Percentiles rank a stretch among this genome's conserved stretches.
phyloP scores from a whole-genome alignment of 2,329 filamentous ascomycete genomes.

The Byssochlamys sp. region DNA sequence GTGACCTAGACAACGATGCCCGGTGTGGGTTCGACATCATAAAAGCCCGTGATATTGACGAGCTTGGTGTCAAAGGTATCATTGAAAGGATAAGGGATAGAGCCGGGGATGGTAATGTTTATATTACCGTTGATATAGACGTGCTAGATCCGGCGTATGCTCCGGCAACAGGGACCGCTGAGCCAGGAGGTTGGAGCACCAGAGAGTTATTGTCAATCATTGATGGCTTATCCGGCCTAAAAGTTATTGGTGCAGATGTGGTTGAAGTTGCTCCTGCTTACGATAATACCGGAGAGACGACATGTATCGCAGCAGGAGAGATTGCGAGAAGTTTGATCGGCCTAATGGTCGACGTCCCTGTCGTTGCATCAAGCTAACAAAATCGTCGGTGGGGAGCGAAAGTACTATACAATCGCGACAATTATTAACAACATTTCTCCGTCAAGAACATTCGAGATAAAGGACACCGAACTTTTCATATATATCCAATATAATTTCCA shows the following conservation, averaged over 20 bases:
- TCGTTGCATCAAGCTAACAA: not conserved
- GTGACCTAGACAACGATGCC: constrained; percentile 47
- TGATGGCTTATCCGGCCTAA: constrained; percentile 16
- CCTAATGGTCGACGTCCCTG: not conserved
- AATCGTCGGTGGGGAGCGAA: not conserved
- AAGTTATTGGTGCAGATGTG: constrained; percentile 22
- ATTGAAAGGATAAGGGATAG: constrained; percentile 39
- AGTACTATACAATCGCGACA: not conserved
- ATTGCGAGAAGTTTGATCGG: not conserved
- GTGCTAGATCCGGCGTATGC: constrained; percentile 36
- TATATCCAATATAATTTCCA: too few relatives aligned
- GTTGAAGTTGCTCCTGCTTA: constrained; percentile 23
- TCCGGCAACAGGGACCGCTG: constrained; percentile 18
- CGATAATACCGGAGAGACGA: constrained; percentile 21
- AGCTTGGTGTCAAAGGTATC: constrained; percentile 33
- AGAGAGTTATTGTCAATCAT: constrained; percentile 22
- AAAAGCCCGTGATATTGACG: constrained; percentile 45
- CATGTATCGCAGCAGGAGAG: constrained; percentile 16
- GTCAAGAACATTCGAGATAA: too few relatives aligned
- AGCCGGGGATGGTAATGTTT: constrained; percentile 44
- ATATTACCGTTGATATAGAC: constrained; percentile 45
- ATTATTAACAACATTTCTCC: too few relatives aligned
- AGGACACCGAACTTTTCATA: too few relatives aligned
- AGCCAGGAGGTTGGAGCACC: constrained; percentile 24
- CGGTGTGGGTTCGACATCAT: constrained; percentile 52